These are phyloP conservation scores for Suillus paluster DNA, from an alignment of 768 basidiomycete species.

Conservation along the genomic window DNA sequence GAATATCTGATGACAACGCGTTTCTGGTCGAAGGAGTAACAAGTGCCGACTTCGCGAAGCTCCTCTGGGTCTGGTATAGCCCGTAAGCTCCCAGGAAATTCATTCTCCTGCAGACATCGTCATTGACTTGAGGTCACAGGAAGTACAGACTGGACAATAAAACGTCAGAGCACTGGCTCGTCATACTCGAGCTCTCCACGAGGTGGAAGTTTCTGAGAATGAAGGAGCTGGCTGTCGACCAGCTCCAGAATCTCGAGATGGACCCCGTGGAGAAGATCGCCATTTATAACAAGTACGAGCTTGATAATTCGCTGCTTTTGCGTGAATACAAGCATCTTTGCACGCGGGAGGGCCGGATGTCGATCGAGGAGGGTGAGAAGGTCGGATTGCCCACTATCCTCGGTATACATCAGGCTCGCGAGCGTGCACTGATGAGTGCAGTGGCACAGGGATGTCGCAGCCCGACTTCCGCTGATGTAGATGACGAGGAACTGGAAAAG, in stretches of 20 bases:
- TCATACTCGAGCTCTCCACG: slow-evolving; percentile 56
- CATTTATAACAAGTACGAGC: slow-evolving; percentile 56
- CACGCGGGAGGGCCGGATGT: slow-evolving; percentile 54
- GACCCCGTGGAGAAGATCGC: slow-evolving; percentile 56
- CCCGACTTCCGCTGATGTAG: slow-evolving; percentile 28
- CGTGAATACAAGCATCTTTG: slow-evolving; percentile 57
- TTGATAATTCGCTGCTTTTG: slow-evolving; percentile 54
- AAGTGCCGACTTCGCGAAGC: slow-evolving; percentile 44
- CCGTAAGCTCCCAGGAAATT: slow-evolving; percentile 39
- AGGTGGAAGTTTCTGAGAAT: slow-evolving; percentile 60
- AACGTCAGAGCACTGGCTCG: slow-evolving; percentile 53
- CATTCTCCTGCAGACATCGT: neutral
- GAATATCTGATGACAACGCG: neutral
- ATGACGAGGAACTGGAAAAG: slow-evolving; percentile 28
- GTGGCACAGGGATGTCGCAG: slow-evolving; percentile 26
- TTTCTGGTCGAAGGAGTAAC: slow-evolving; percentile 30
- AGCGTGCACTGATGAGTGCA: slow-evolving; percentile 43
- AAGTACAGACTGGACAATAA: slow-evolving; percentile 54
- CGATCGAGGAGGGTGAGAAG: slow-evolving; percentile 54
- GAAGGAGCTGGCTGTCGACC: slow-evolving; percentile 53
- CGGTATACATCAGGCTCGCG: slow-evolving; percentile 57
- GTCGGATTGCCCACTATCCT: slow-evolving; percentile 62
- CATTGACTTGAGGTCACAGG: neutral
- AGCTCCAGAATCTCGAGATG: slow-evolving; percentile 53
- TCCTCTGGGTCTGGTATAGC: slow-evolving; percentile 63